Base-by-base conservation (phyloP, 495 filamentous ascomycete species). In the Aspergillus baeticus region DNA sequence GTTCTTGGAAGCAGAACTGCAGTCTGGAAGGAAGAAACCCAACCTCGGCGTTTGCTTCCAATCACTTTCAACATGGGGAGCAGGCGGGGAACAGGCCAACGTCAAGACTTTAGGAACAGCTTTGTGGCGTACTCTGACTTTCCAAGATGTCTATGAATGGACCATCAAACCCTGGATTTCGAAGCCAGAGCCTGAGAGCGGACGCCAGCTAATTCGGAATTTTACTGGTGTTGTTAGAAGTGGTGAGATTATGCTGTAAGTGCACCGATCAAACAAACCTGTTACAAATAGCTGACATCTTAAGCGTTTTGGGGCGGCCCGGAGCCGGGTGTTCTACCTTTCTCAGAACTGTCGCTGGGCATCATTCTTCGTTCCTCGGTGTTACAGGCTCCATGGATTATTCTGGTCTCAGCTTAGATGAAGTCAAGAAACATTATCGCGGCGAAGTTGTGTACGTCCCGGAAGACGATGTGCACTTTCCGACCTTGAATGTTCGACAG, bases 311-410 rank as follows among this genome's bases (percentile, higher is more conserved):
- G 13, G 92, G 92, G 18, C 81, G 88, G 48, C 92, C 92, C 1
- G 92, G 92, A 3, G 85, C 86, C 7, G 91, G 91, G 33, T 96
- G 92, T 68, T 92, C 92, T 0, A 93, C 91, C 0, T 92, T 96
- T 61, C 75, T 96, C 15, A 92, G 92, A 64, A 84, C 86, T 17
- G 85, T 96, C 55, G 83, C 87, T 14, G 92, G 93, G 60, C 86
- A 91, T 58, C 81, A 90, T 21, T 82, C 78, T 49, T 92, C 91
- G 6, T 96, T 90, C 62, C 87, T 89, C 5, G 77, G 77, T 10
- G 79, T 95, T n/a, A 79, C 84, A 5, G 92, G 91, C 13, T 86
- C 90, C 14, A 87, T 96, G 0, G 76, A 85, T 2, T 96, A 93
- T 64, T 91, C 90, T 0, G 84, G 87, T 2, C 87, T 92, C 31